Conservation (phyloP, 2,329 filamentous ascomycete genomes). For the Colletotrichum magnum region DNA sequence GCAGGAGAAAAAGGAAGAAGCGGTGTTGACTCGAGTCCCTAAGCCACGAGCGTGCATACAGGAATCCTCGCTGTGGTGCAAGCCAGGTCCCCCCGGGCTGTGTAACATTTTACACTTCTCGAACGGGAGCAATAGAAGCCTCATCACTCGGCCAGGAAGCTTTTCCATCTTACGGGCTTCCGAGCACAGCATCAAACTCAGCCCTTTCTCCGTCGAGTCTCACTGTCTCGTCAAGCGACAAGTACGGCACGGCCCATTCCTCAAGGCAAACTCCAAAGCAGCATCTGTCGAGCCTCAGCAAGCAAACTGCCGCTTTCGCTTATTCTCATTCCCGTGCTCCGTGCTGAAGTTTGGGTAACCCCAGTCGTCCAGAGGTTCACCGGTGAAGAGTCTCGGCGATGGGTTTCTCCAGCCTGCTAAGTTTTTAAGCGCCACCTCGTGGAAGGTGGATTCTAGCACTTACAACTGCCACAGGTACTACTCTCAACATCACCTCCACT, state of each 20-base stretch:
- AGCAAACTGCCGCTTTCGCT: constrained; percentile 10
- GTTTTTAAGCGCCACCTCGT: constrained; percentile 6
- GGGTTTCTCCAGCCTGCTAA: background rate
- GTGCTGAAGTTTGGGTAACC: constrained; percentile 14
- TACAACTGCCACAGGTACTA: background rate
- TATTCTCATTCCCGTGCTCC: background rate
- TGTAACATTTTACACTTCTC: constrained; percentile 9
- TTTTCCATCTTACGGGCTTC: background rate
- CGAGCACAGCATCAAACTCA: constrained; percentile 1
- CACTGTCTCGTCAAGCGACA: constrained; percentile 29
- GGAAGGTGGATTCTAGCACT: background rate
- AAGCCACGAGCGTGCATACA: constrained; percentile 1
- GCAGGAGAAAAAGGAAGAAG: constrained; percentile 9
- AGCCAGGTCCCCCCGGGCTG: constrained; percentile 18
- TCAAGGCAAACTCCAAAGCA: background rate
- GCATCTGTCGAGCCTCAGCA: constrained; percentile 12
- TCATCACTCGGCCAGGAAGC: background rate
- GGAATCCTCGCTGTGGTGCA: background rate
- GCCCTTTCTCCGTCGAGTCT: background rate
- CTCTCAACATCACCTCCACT: background rate
- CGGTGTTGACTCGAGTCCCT: constrained; percentile 15
- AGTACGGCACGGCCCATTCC: background rate
- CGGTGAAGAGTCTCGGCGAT: background rate
- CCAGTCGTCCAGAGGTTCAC: background rate
- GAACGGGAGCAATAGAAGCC: constrained; percentile 6